phyloP scores from a whole-genome alignment of 352 stramenopile genomes.

The Stramenopiles sp. region DNA sequence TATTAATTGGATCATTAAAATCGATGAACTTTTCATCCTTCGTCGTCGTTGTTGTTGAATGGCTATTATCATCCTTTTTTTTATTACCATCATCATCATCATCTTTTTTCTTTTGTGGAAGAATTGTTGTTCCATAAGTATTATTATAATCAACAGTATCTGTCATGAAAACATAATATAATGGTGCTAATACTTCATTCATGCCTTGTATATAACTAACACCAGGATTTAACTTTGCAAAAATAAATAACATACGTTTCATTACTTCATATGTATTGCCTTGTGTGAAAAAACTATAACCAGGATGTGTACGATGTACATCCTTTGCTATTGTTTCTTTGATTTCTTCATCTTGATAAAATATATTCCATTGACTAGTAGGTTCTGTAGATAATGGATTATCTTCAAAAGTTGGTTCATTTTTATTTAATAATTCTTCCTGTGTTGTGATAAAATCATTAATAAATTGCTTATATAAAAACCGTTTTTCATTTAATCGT shows the following conservation, averaged over 20 bases:
- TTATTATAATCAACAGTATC: slow-evolving; percentile 18
- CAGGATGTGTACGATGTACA: slow-evolving; percentile 41
- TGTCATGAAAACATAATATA: slow-evolving; percentile 44
- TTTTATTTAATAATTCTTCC: slow-evolving; percentile 8
- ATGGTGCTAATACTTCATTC: slow-evolving; percentile 53
- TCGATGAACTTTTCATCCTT: no score
- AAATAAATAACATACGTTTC: slow-evolving; percentile 49
- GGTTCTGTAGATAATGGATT: slow-evolving; percentile 9
- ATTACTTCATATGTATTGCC: slow-evolving; percentile 30
- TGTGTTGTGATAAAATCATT: slow-evolving; percentile 12
- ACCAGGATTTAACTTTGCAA: slow-evolving; percentile 47
- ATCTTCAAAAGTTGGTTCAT: slow-evolving; percentile 8
- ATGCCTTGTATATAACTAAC: slow-evolving; percentile 61
- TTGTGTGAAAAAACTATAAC: slow-evolving; percentile 45
- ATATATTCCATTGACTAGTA: slow-evolving; percentile 14
- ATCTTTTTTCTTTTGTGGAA: no score
- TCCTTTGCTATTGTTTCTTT: slow-evolving; percentile 56
- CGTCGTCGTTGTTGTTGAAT: no score
- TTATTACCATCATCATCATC: no score
- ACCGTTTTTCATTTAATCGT: slow-evolving; percentile 6
- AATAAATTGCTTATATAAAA: slow-evolving; percentile 14
- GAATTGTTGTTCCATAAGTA: neutral
- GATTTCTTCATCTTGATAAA: slow-evolving; percentile 20
- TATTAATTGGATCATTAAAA: neutral
- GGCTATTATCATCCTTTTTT: no score